phyloP scores from a whole-genome alignment of 495 filamentous ascomycete species.

The Beverwykella pulmonaria region DNA sequence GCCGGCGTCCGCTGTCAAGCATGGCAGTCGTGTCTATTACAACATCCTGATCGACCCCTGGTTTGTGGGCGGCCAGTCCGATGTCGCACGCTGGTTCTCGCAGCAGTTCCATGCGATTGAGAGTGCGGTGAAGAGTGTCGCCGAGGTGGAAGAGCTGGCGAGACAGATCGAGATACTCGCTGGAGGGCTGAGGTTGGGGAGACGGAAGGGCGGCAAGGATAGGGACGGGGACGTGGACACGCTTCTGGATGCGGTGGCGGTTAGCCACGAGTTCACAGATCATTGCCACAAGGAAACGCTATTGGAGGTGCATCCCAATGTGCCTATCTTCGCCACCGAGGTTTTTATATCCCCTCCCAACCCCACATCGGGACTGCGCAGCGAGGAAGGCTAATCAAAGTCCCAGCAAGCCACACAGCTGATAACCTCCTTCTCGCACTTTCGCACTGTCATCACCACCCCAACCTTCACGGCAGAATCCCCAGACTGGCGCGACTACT shows the following conservation, averaged over 20 bases:
- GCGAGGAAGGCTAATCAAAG: background rate
- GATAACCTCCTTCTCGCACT: conserved; percentile 55
- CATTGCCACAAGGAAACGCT: conserved; percentile 60
- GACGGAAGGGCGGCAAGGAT: conserved; percentile 7
- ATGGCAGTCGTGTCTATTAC: conserved; percentile 48
- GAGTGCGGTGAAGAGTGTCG: conserved; percentile 50
- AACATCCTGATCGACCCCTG: conserved; percentile 63
- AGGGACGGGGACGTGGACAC: conserved; percentile 16
- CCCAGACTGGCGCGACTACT: conserved; percentile 47
- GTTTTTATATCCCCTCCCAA: no score
- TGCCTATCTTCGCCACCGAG: conserved; percentile 55
- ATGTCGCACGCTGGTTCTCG: conserved; percentile 59
- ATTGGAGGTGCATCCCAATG: conserved; percentile 49
- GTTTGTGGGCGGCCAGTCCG: conserved; percentile 55
- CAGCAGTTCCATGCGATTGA: conserved; percentile 56
- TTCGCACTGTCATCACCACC: conserved; percentile 48
- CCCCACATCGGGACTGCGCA: no score
- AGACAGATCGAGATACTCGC: conserved; percentile 39
- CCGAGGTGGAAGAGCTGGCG: conserved; percentile 42
- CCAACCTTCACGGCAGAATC: conserved; percentile 39
- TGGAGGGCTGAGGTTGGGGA: conserved; percentile 26
- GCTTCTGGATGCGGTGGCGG: conserved; percentile 53
- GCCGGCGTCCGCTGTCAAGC: conserved; percentile 41
- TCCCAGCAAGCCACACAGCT: conserved; percentile 49
- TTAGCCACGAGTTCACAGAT: conserved; percentile 62